These are phyloP conservation scores for Pisolithus thermaeus DNA, from an alignment of 1,284 basidiomycete genomes.

Conservation along the genomic window DNA sequence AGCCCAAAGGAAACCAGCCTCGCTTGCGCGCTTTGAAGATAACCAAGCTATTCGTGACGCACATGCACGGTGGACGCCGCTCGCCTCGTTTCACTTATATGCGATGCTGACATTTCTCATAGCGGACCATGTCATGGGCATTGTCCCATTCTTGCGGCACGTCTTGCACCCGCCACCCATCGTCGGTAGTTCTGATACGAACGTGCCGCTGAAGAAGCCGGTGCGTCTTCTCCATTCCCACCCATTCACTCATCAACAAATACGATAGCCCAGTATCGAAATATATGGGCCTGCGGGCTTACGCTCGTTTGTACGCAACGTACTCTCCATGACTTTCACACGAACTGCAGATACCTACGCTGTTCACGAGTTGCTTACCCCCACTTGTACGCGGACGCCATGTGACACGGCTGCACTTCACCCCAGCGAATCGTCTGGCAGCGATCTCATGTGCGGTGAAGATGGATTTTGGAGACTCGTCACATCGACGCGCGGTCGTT, in stretches of 20 bases:
- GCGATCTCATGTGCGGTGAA: slow-evolving; percentile 53
- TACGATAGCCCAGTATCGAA: slow-evolving; percentile 54
- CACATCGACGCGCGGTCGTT: slow-evolving; percentile 28
- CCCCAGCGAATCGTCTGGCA: slow-evolving; percentile 62
- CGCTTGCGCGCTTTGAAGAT: slow-evolving; percentile 51
- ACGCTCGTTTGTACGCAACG: slow-evolving; percentile 72
- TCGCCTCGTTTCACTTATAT: not conserved
- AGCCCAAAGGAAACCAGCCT: slow-evolving; percentile 28
- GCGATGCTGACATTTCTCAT: slow-evolving; percentile 5
- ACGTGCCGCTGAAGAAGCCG: slow-evolving; percentile 10
- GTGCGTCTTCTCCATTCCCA: slow-evolving; percentile 9
- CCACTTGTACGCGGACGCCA: slow-evolving; percentile 42
- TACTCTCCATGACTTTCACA: slow-evolving; percentile 65
- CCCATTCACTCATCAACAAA: slow-evolving; percentile 5
- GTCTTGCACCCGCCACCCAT: slow-evolving; percentile 44
- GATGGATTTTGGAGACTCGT: slow-evolving; percentile 73
- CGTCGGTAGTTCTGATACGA: slow-evolving; percentile 27
- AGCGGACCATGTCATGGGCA: slow-evolving; percentile 82
- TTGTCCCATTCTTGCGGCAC: slow-evolving; percentile 68
- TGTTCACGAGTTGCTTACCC: slow-evolving; percentile 76
- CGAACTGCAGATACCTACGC: slow-evolving; percentile 62
- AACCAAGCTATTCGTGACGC: slow-evolving; percentile 79
- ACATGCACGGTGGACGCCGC: slow-evolving; percentile 66
- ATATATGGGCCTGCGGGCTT: slow-evolving; percentile 83
- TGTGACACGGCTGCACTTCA: slow-evolving; percentile 53